Percentiles rank a stretch among this genome's conserved stretches.
Evolutionary conservation across 441 rosid genomes (phyloP).

Genomic region (Geranium incanum): DNA sequence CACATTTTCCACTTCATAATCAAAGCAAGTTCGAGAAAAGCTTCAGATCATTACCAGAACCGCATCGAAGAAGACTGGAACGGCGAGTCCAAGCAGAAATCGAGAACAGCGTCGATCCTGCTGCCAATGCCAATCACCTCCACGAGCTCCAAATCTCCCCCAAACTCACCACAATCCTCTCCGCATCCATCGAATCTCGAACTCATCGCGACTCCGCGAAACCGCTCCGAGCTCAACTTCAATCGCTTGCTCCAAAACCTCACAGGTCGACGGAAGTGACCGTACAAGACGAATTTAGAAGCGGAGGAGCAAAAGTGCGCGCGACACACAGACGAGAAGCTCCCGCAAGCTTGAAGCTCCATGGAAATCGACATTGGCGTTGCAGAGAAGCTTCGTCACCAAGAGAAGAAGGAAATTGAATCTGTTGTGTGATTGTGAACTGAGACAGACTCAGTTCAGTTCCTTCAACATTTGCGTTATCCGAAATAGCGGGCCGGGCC

Average conservation of each 20-base stretch:
- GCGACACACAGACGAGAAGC: constrained; percentile 24
- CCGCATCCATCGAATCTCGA: constrained; percentile 21
- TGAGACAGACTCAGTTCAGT: not conserved
- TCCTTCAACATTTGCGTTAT: not conserved
- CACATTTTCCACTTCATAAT: not conserved
- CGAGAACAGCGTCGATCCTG: constrained; percentile 62
- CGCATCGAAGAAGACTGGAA: constrained; percentile 53
- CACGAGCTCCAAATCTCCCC: constrained; percentile 29
- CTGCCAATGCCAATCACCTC: constrained; percentile 80
- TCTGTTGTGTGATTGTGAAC: not conserved
- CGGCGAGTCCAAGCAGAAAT: constrained; percentile 64
- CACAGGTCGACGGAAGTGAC: constrained; percentile 20
- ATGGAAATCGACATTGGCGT: constrained; percentile 25
- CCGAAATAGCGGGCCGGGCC: not conserved
- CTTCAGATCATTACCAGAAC: constrained; percentile 46
- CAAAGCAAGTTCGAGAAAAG: not conserved
- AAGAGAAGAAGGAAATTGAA: not conserved
- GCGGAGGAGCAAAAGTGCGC: constrained; percentile 23
- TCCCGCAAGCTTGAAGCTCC: constrained; percentile 35
- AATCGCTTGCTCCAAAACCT: constrained; percentile 15
- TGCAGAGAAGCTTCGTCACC: not conserved
- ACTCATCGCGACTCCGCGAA: constrained; percentile 24
- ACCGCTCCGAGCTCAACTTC: constrained; percentile 17
- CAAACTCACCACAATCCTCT: constrained; percentile 9
- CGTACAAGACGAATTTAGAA: constrained; percentile 20